Conservation (phyloP, 768 basidiomycete genomes). For the Neoboletus subvelutipes region DNA sequence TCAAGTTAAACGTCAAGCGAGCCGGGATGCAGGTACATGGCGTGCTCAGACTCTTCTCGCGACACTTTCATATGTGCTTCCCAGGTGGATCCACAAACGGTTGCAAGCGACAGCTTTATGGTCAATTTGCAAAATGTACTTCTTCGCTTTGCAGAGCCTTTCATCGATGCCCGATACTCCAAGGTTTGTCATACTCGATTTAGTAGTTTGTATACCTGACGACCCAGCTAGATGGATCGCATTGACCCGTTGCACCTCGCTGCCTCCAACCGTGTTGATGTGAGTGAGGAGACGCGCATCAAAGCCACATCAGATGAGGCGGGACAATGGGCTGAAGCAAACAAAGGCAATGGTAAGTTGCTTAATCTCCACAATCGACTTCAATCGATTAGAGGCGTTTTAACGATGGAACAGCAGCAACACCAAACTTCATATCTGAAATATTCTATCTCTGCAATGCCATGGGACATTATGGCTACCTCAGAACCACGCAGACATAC, state of each 20-base stretch:
- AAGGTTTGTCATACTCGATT: conserved; percentile 52
- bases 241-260: conserved; percentile 85
- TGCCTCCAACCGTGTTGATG: conserved; percentile 65
- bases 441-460: conserved; percentile 89
- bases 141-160: conserved; percentile 86
- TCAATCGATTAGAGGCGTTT: background rate
- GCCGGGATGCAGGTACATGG: conserved; percentile 82
- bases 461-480: conserved; percentile 85
- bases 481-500: conserved; percentile 75
- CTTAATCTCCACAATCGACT: background rate
- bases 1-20: conserved; percentile 78
- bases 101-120: conserved; percentile 92
- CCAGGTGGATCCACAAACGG: conserved; percentile 81
- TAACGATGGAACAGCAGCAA: conserved; percentile 41
- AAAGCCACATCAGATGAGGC: conserved; percentile 91
- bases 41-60: background rate
- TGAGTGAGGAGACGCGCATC: conserved; percentile 90
- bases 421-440: conserved; percentile 92
- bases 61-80: background rate
- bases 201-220: conserved; percentile 5
- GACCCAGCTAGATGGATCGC: conserved; percentile 68
- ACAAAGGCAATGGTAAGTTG: conserved; percentile 46
- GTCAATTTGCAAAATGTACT: conserved; percentile 83
- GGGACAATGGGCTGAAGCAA: conserved; percentile 60
- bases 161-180: conserved; percentile 87